Evolutionary conservation across 805 yeast species (phyloP), one percentile per base, ranked within the genome.

Genomic region (Starmera amethionina): DNA sequence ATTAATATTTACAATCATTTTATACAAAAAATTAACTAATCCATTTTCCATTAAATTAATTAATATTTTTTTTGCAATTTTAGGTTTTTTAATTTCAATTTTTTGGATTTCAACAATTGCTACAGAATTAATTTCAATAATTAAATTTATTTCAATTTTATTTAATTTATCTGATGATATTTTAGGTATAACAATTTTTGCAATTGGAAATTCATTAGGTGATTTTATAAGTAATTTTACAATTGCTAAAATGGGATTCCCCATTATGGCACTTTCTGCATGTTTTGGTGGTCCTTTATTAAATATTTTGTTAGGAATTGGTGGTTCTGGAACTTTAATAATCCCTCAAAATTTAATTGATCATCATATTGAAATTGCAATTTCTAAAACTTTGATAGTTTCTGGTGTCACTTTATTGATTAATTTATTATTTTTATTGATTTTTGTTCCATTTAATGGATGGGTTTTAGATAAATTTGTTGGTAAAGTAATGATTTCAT

Each of bases 231-330:
- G 96, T 0, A 87, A 90, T 51, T 63, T 81, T 37, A 82, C 94
- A 0, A 77, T 90, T 38, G 89, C 96, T 0, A 68, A 65, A 45
- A 77, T 85, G 76, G 97, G 96, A 0, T 81, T 77, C 64, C 88
- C 96, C 0, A 72, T 84, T 42, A 85, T 90, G 89, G 97, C 97
- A 0, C 65, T 93, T 16, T 84, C 94, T 10, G 96, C 97, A 0
- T 89, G 97, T 53, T 84, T 89, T 59, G 97, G 97, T 1, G 93
- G 97, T 2, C 97, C 97, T 0, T 62, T 90, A 45, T 59, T 90
- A 39, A 82, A 88, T 39, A 64, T 82, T 35, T 62, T 90, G 12
- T 65, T 89, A 22, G 95, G 97, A 0, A 63, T 90, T 44, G 96
- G 97, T 0, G 56, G 80, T 4, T 79, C 82, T 48, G 84, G 88